Conservation (phyloP, 352 stramenopile species). For the Phytopythium cucurbitacearum region DNA sequence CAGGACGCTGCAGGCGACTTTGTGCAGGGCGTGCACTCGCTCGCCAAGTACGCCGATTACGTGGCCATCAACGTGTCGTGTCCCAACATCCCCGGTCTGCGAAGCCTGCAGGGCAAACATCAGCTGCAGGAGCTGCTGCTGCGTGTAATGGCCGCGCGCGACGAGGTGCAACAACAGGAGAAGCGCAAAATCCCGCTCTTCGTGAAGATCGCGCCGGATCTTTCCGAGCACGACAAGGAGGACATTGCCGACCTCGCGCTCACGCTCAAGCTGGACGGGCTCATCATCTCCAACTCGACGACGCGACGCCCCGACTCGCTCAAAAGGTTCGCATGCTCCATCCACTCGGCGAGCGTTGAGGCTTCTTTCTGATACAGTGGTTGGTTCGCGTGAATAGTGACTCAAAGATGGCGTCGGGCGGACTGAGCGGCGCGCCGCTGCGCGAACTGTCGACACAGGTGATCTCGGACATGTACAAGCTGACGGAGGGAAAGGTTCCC, state of each 20-base stretch:
- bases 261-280: slow-evolving; percentile 23
- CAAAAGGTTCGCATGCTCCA: slow-evolving; percentile 31
- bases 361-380: not conserved
- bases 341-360: not conserved
- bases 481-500: slow-evolving; percentile 91
- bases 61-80: slow-evolving; percentile 98
- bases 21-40: slow-evolving; percentile 82
- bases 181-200: slow-evolving; percentile 87
- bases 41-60: slow-evolving; percentile 96
- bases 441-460: slow-evolving; percentile 92
- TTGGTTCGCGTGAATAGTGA: slow-evolving; percentile 12
- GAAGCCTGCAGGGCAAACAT: slow-evolving; percentile 72
- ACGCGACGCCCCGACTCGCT: slow-evolving; percentile 83
- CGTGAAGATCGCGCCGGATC: slow-evolving; percentile 98
- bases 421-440: slow-evolving; percentile 94
- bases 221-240: slow-evolving; percentile 92
- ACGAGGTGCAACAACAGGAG: slow-evolving; percentile 53
- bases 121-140: slow-evolving; percentile 77
- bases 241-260: slow-evolving; percentile 91
- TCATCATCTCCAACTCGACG: slow-evolving; percentile 98
- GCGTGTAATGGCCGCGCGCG: slow-evolving; percentile 60
- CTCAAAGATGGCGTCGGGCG: slow-evolving; percentile 86
- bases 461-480: slow-evolving; percentile 93
- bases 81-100: slow-evolving; percentile 93
- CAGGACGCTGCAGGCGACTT: slow-evolving; percentile 88